Evolutionary conservation across 768 basidiomycete genomes (phyloP).

Genomic region (Leccinum subgranulosum): DNA sequence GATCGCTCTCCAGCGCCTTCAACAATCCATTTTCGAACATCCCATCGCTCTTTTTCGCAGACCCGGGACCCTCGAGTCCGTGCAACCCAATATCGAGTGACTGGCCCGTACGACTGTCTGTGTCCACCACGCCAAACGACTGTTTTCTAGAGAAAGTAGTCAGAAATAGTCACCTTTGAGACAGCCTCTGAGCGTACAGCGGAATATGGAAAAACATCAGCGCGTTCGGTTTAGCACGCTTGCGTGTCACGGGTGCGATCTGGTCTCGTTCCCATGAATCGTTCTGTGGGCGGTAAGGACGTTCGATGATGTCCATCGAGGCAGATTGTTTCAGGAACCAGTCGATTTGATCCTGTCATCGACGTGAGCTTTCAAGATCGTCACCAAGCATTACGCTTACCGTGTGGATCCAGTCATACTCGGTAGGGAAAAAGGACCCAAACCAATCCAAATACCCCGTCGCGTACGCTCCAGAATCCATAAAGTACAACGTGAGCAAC

Average conservation of each 20-base stretch:
- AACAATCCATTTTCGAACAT: conserved; percentile 85
- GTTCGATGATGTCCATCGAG: conserved; percentile 67
- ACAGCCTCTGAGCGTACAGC: conserved; percentile 46
- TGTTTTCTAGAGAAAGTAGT: conserved; percentile 51
- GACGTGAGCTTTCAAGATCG: not conserved
- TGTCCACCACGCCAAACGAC: conserved; percentile 69
- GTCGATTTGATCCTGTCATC: conserved; percentile 63
- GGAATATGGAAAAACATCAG: conserved; percentile 99
- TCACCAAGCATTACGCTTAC: conserved; percentile 33
- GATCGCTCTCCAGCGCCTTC: conserved; percentile 67
- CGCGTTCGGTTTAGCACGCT: conserved; percentile 89
- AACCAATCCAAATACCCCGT: conserved; percentile 58
- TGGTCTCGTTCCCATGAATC: conserved; percentile 65
- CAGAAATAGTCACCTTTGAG: not conserved
- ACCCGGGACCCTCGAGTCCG: conserved; percentile 55
- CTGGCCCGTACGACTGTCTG: conserved; percentile 53
- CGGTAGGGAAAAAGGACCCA: conserved; percentile 57
- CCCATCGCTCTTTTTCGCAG: conserved; percentile 69
- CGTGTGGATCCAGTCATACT: conserved; percentile 83
- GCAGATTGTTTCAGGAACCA: conserved; percentile 90
- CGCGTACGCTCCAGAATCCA: conserved; percentile 83
- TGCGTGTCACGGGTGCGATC: conserved; percentile 48
- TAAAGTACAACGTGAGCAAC: conserved; percentile 85
- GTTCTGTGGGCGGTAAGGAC: conserved; percentile 84
- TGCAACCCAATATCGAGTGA: conserved; percentile 68